Evolutionary conservation across 208 protist genomes (phyloP), one percentile per base, ranked within the genome.

Genomic region (Leishmania arabica): DNA sequence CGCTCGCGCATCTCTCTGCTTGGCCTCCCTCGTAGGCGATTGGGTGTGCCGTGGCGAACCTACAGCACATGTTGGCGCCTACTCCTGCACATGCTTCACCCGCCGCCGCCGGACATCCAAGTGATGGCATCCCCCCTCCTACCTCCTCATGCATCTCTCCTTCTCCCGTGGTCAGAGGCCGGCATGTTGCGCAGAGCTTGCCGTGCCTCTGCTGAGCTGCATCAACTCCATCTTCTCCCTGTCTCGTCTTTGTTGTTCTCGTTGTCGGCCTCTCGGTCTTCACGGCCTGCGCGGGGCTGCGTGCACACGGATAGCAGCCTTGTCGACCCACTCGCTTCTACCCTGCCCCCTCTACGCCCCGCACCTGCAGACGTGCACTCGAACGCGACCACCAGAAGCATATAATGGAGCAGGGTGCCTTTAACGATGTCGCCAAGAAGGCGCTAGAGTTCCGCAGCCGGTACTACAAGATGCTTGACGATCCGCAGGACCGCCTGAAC

Each of bases 391-490:
- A 64, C 51, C 56, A 11, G 9, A 6, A 24, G 11, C 17, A 31
- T 62, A 79, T 62, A 79, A 95, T 95, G 86, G 90, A 95, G 79
- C 89, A 93, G 56, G 86, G 88, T 5, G 88, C 87, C 37, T 90
- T 94, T 66, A 96, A 90, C 64, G 87, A 95, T 73, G 94, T 97
- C 42, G 91, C 93, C 54, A 93, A 93, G 75, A 94, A 92, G 85
- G 92, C 93, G 8, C 85, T 95, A 3, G 89, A 96, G 85, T 96
- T 98, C 76, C 90, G 88, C 42, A 85, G 87, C 51, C 83, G 85
- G 53, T 96, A 96, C 83, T 98, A 98, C 79, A 87, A 91, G 80
- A 81, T 92, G 56, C 83, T 98, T 17, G 95, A 98, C 76, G 87
- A 95, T 79, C 78, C 81, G 24, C 81, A 85, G 53, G 87, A 89